phyloP scores from a whole-genome alignment of 805 yeast genomes.

The Naumovozyma castellii region DNA sequence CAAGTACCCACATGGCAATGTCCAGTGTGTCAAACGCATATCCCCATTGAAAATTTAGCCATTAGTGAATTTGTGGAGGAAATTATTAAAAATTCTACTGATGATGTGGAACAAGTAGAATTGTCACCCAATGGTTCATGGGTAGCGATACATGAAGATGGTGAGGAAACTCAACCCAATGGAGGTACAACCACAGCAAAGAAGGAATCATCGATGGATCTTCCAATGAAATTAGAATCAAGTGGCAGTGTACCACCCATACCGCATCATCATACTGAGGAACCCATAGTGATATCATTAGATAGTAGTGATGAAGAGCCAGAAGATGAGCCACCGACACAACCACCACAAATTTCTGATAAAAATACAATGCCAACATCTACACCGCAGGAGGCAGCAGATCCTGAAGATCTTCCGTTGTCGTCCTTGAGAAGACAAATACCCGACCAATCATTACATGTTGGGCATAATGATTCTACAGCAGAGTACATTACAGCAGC shows the following conservation, averaged over 20 bases:
- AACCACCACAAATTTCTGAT: neutral
- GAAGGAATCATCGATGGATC: neutral
- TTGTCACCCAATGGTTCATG: conserved; percentile 68
- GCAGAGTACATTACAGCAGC: neutral
- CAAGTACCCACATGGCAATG: conserved; percentile 84
- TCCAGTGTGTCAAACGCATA: conserved; percentile 59
- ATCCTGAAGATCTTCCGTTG: conserved; percentile 1
- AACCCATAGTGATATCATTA: conserved; percentile 30
- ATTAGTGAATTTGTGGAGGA: conserved; percentile 66
- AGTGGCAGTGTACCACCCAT: neutral
- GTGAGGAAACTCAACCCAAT: conserved; percentile 5
- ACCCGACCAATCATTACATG: neutral
- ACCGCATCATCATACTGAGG: conserved; percentile 1
- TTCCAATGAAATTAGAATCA: neutral
- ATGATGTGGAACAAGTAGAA: conserved; percentile 55
- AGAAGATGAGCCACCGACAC: neutral
- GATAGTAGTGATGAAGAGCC: conserved; percentile 39
- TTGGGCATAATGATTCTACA: neutral
- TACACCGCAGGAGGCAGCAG: neutral
- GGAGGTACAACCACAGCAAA: neutral
- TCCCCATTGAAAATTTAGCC: conserved; percentile 50
- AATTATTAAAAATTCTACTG: conserved; percentile 44
- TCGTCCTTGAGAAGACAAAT: neutral
- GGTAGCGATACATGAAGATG: conserved; percentile 35
- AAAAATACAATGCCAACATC: neutral